Evolutionary conservation across 495 filamentous ascomycete species (phyloP), one percentile per base, ranked within the genome.

Genomic region (Neurospora sp.): DNA sequence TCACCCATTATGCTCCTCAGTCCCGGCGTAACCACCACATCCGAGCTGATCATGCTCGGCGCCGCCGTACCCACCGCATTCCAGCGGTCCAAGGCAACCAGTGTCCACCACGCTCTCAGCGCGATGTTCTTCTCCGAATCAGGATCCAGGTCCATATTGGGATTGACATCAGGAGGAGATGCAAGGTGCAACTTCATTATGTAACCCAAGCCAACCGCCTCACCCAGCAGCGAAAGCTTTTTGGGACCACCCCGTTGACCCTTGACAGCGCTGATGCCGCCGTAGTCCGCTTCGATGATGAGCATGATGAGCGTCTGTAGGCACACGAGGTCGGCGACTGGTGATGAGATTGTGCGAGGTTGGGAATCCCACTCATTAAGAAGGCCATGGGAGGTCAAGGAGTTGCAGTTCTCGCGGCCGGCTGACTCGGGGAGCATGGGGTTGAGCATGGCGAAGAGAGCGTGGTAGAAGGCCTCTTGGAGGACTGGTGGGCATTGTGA

Each of bases 41-140:
- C 83, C 71, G 94, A 89, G 14, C 83, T 84, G 72, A 93, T 87
- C 59, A 88, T 79, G 5, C 86, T 71, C 10, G 89, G 87, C 70
- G 79, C 87, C 12, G 88, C 88, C 1, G 88, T 90, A 76, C 89
- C 90, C 48, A 90, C 85, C 18, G 92, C 88, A 77, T 93, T 89
- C 90, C 90, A 95, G 39, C 92, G 88, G 71, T 93, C 89, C 72
- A 97, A 81, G 76, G 92, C 88, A 68, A 91, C 85, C 71, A 96
- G 80, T 1, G 89, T 87, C 81, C 91, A 92, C 91, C 92, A 97
- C 68, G 88, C 88, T 44, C 92, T 88, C 71, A 92, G 82, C 3
- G 87, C 87, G 37, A 95, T 85, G 39, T 89, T 90, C 69, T 91
- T 89, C 70, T 92, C 90, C 9, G 91, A 90, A 79, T 94, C 91